These are phyloP conservation scores for Isabelozyma heimii DNA, from an alignment of 805 yeast genomes.

Conservation along the genomic window DNA sequence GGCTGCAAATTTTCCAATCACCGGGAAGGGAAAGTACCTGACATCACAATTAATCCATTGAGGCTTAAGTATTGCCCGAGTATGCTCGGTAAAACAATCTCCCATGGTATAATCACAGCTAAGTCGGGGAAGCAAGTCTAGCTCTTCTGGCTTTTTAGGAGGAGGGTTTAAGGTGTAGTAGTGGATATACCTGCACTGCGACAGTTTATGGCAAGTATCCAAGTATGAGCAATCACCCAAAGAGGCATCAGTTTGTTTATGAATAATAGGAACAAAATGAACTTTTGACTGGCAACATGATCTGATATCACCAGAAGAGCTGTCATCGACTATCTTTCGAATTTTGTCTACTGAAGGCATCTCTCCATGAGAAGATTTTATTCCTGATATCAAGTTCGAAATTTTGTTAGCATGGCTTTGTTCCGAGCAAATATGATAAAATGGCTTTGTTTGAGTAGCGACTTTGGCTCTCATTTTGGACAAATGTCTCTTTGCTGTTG, in stretches of 20 bases:
- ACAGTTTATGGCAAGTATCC: constrained; percentile 89
- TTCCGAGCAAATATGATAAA: constrained; percentile 50
- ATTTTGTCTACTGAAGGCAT: background rate
- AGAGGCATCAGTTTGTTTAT: constrained; percentile 59
- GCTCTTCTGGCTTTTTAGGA: constrained; percentile 2
- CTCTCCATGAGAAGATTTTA: background rate
- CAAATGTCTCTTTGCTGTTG: constrained; percentile 39
- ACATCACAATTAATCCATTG: constrained; percentile 92
- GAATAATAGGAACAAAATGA: constrained; percentile 28
- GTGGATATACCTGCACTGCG: constrained; percentile 78
- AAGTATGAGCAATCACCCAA: constrained; percentile 91
- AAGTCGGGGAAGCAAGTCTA: constrained; percentile 7
- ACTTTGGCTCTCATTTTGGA: constrained; percentile 37
- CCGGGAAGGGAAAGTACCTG: constrained; percentile 62
- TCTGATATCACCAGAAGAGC: background rate
- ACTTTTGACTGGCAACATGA: constrained; percentile 22
- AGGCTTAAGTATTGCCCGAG: constrained; percentile 46
- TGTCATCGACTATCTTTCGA: background rate
- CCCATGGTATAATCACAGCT: constrained; percentile 47
- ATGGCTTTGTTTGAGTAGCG: constrained; percentile 41
- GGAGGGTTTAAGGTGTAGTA: constrained; percentile 54
- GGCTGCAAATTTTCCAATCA: constrained; percentile 76
- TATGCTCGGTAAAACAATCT: constrained; percentile 38
- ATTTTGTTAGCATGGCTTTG: constrained; percentile 28
- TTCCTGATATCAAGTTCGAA: constrained; percentile 8